Conservation (phyloP, 2,329 filamentous ascomycete species). For the Colletotrichum neosansevieriae region DNA sequence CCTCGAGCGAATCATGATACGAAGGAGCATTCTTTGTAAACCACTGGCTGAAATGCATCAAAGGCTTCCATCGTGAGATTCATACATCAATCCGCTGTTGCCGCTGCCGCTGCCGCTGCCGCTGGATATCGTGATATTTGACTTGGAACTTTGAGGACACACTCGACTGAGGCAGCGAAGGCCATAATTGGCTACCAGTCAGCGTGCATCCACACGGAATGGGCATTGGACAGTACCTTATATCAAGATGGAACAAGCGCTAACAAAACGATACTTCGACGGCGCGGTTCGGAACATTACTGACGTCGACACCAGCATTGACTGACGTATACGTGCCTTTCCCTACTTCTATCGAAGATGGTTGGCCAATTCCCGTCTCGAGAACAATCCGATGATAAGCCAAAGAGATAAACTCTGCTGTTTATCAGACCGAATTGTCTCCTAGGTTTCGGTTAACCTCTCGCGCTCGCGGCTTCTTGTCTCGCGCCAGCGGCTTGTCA, state of each 20-base stretch:
- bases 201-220: background rate
- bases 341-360: background rate
- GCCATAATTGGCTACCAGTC: background rate
- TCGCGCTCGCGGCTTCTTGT: background rate
- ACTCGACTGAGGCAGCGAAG: background rate
- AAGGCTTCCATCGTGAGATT: background rate
- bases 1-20: conserved; percentile 1
- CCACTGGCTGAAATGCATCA: background rate
- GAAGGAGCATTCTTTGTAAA: background rate
- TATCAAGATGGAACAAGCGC: background rate
- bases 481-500: conserved; percentile 1
- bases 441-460: conserved; percentile 16
- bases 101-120: background rate
- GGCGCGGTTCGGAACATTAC: background rate
- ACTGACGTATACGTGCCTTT: background rate
- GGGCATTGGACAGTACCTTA: background rate
- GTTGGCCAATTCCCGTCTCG: background rate
- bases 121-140: background rate
- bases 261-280: too few species aligned
- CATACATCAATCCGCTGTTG: background rate
- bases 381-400: conserved; percentile 1
- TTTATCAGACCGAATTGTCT: conserved; percentile 11
- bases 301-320: background rate
- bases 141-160: background rate
- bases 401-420: conserved; percentile 11